These are phyloP conservation scores for Tylopilus sp. DNA, from an alignment of 1,284 basidiomycete genomes.

Conservation along the genomic window DNA sequence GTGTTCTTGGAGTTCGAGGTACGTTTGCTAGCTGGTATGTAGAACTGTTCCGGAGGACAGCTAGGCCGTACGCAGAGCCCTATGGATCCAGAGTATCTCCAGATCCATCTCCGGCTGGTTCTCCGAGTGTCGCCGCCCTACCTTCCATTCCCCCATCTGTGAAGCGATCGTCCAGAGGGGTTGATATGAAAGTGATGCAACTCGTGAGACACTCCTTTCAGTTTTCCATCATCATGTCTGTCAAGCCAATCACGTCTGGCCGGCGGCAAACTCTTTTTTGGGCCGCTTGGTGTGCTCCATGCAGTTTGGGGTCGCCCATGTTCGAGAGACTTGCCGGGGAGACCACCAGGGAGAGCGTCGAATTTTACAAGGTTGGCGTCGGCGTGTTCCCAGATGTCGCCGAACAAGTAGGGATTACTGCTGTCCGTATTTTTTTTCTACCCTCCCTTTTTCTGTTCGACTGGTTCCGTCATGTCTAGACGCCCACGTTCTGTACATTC, in stretches of 20 bases:
- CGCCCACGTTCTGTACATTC: conserved; percentile 65
- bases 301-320: conserved; percentile 63
- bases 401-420: conserved; percentile 51
- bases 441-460: neutral
- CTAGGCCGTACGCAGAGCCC: no score
- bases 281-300: conserved; percentile 58
- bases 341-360: conserved; percentile 36
- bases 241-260: conserved; percentile 6
- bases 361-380: conserved; percentile 70
- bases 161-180: neutral
- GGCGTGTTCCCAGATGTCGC: conserved; percentile 42
- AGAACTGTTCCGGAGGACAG: no score
- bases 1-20: no score
- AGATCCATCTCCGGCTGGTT: no score
- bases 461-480: conserved; percentile 30
- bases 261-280: conserved; percentile 41
- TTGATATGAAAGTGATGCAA: no score
- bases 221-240: conserved; percentile 10
- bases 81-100: no score
- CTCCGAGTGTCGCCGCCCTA: no score
- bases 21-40: no score
- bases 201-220: neutral
- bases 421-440: conserved; percentile 35
- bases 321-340: conserved; percentile 51
- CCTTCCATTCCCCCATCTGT: neutral